Base-by-base conservation (phyloP, 1,284 basidiomycete genomes). In the Fistulinella cinereoalba region DNA sequence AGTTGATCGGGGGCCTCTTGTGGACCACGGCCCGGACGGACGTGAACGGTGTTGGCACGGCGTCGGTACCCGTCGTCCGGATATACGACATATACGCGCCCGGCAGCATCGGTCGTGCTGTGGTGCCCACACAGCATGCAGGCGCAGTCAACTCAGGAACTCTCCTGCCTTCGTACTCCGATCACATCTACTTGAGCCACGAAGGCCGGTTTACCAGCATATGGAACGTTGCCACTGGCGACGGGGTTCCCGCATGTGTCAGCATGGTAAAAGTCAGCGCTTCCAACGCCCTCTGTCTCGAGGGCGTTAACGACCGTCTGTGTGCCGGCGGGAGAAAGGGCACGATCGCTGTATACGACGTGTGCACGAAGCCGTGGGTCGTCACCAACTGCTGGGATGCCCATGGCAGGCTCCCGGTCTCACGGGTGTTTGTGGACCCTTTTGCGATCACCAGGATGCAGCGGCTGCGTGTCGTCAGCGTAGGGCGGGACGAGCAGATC, bases 371-470 rank as follows among this genome's bases (percentile, higher is more conserved):
- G 52, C 92, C 92, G 3, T 98, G 94, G 94, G 67, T 81, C 7
- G 81, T 91, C 50, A 90, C 90, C 46, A 98, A 98, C 64, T 76
- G 77, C 34, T 99, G 96, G 96, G 77, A 76, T 45, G 95, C 92
- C 7, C 93, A 97, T 66, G 75, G 80, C 5, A 79, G 84, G n/a
- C 70, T 88, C 37, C 87, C 92, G 0, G 80, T 95, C n/a, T 65
- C 82, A 47, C 76, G 75, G 49, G 67, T 97, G 13, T 70, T 74
- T 3, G 82, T 88, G 16, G 90, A 97, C 62, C 79, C 82, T 15
- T 80, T 74, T 62, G 83, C 85, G 23, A 81, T 92, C 24, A 75
- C 80, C 58, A 77, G 79, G 62, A 73, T 77, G 38, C 71, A 80
- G 50, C 62, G 80, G 51, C 67, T 97, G 41, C 78, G 80, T 44